Percentiles rank a stretch among this genome's conserved stretches.
Conservation (phyloP, 164 flowering plant genomes). For the Kalanchoe fedtschenkoi region DNA sequence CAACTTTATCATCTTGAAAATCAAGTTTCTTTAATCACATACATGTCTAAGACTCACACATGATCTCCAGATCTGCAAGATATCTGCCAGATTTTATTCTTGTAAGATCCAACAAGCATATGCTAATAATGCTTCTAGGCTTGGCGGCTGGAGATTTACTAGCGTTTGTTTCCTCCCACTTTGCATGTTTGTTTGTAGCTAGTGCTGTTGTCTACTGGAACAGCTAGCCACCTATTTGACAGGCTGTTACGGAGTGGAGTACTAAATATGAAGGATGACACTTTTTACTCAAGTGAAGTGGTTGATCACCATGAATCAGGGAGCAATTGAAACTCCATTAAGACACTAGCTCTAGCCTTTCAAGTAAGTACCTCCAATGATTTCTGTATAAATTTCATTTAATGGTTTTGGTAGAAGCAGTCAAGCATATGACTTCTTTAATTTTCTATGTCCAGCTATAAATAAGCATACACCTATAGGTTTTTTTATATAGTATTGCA, state of each 20-base stretch:
- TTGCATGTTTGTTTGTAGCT: neutral
- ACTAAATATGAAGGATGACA: neutral
- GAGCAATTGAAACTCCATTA: neutral
- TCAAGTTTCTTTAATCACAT: neutral
- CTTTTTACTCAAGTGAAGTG: neutral
- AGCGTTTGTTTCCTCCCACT: neutral
- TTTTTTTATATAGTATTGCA: too few species aligned
- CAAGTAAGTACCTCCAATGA: neutral
- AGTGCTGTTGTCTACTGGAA: neutral
- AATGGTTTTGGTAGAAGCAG: slow-evolving; percentile 1
- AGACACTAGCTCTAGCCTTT: neutral
- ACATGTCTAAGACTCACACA: neutral
- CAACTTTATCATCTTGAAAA: neutral
- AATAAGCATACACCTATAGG: neutral
- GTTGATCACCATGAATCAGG: neutral
- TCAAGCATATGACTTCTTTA: neutral
- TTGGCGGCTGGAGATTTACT: neutral
- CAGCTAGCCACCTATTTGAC: neutral
- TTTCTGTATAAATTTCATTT: neutral
- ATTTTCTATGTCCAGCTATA: neutral
- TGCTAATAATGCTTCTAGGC: neutral
- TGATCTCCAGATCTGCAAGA: neutral
- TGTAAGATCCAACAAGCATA: neutral
- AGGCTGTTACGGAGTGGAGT: too few species aligned
- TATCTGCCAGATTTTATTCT: neutral